Evolutionary conservation across 1,139 yeast genomes (phyloP).

Genomic region (Yamadazyma dushanensis): DNA sequence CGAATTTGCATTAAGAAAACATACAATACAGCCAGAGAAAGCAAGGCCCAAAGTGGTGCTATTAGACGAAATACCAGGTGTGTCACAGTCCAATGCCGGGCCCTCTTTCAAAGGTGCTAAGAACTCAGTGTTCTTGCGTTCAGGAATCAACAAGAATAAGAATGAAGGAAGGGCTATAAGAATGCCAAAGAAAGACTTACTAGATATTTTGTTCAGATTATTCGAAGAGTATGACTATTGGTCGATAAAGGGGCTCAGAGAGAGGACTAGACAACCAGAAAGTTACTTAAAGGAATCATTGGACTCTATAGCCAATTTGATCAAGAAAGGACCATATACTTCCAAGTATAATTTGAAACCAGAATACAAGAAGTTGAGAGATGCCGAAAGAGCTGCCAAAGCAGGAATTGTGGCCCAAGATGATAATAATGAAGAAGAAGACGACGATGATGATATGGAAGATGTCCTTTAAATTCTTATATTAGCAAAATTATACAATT

Average conservation of each 20-base stretch:
- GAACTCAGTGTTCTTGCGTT: constrained; percentile 59
- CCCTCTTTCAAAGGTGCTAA: constrained; percentile 73
- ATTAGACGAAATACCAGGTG: constrained; percentile 83
- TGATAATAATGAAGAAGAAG: constrained; percentile 45
- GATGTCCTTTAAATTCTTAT: constrained; percentile 25
- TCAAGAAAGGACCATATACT: constrained; percentile 95
- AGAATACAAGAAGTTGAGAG: constrained; percentile 81
- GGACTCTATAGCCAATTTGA: constrained; percentile 85
- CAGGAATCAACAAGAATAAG: constrained; percentile 32
- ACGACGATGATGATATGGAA: constrained; percentile 44
- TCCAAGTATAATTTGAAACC: constrained; percentile 86
- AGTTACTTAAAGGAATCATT: constrained; percentile 86
- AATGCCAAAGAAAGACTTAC: constrained; percentile 88
- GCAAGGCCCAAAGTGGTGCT: constrained; percentile 74
- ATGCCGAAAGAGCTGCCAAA: constrained; percentile 71
- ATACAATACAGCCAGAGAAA: constrained; percentile 43
- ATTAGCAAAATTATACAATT: constrained; percentile 22
- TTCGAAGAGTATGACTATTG: constrained; percentile 96
- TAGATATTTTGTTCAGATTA: constrained; percentile 82
- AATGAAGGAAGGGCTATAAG: constrained; percentile 88
- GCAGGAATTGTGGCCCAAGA: constrained; percentile 46
- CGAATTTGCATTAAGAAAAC: constrained; percentile 47
- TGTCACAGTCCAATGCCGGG: constrained; percentile 80
- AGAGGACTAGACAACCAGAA: constrained; percentile 95
- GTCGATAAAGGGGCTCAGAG: constrained; percentile 92